A percentile compares a stretch with the other conserved stretches of the same genome.
Conservation (phyloP, 75 land plant species). For the Cunninghamia lanceolata region DNA sequence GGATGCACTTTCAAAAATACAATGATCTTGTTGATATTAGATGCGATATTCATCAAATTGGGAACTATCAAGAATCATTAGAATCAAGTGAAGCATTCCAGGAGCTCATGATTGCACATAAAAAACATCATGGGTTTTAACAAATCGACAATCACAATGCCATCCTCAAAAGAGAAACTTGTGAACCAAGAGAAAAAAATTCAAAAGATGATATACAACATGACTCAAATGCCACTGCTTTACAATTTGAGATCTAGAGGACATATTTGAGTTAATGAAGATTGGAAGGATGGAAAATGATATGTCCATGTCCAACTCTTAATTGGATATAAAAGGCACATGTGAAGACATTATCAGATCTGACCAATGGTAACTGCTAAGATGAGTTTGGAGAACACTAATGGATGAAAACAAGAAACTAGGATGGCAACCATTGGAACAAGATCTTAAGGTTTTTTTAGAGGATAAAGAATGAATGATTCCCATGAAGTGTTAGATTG, state of each 20-base stretch:
- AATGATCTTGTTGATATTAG: too few species aligned
- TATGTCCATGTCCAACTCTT: background rate
- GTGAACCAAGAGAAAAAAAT: too few species aligned
- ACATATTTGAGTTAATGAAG: background rate
- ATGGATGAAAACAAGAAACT: background rate
- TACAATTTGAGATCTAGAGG: background rate
- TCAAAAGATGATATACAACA: background rate
- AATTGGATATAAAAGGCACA: background rate
- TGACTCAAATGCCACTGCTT: background rate
- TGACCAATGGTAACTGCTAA: background rate
- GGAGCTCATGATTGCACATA: too few species aligned
- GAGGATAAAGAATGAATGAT: background rate
- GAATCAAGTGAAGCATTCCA: too few species aligned
- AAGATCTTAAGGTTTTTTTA: background rate
- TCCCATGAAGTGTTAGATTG: background rate
- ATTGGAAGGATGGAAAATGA: background rate
- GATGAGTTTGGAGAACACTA: background rate
- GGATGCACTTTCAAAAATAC: too few species aligned
- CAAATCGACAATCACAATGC: too few species aligned
- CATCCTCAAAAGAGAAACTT: too few species aligned
- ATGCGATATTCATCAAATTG: too few species aligned
- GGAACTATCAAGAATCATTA: too few species aligned
- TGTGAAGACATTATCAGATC: background rate
- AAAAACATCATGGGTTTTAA: too few species aligned
- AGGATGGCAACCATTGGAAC: background rate